phyloP scores from a whole-genome alignment of 1,284 basidiomycete genomes.

The Cutaneotrichosporon mucoides region DNA sequence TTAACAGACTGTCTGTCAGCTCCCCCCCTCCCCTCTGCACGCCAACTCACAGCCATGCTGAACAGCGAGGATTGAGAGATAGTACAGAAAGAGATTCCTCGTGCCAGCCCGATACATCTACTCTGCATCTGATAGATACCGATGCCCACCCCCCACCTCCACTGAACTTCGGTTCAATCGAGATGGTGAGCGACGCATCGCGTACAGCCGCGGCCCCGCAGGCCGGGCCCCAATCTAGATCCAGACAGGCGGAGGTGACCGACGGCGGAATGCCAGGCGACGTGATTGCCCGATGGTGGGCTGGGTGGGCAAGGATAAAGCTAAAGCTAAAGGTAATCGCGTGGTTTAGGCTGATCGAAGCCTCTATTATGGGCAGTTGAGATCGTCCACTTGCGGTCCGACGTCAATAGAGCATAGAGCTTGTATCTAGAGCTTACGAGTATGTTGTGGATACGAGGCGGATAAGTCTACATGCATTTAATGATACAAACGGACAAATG shows the following conservation, averaged over 20 bases:
- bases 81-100: too few relatives aligned
- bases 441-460: too few relatives aligned
- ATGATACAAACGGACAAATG: too few relatives aligned
- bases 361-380: background rate
- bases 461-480: too few relatives aligned
- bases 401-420: too few relatives aligned
- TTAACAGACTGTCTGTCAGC: conserved; percentile 1
- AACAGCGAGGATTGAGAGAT: background rate
- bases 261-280: background rate
- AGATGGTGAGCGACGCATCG: background rate
- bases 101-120: too few relatives aligned
- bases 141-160: background rate
- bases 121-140: too few relatives aligned
- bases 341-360: background rate
- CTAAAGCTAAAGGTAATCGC: too few relatives aligned
- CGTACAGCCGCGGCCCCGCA: background rate
- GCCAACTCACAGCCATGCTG: conserved; percentile 4
- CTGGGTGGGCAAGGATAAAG: too few relatives aligned
- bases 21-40: background rate
- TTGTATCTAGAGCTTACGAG: too few relatives aligned
- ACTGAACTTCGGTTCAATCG: background rate
- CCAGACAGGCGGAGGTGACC: background rate
- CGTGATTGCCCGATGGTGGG: too few relatives aligned
- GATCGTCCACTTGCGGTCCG: background rate
- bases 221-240: too few relatives aligned